Percentiles rank a stretch among this genome's conserved stretches.
phyloP scores from a whole-genome alignment of 192 early-diverging fungal genomes.

The Chytriomyces hyalinus region DNA sequence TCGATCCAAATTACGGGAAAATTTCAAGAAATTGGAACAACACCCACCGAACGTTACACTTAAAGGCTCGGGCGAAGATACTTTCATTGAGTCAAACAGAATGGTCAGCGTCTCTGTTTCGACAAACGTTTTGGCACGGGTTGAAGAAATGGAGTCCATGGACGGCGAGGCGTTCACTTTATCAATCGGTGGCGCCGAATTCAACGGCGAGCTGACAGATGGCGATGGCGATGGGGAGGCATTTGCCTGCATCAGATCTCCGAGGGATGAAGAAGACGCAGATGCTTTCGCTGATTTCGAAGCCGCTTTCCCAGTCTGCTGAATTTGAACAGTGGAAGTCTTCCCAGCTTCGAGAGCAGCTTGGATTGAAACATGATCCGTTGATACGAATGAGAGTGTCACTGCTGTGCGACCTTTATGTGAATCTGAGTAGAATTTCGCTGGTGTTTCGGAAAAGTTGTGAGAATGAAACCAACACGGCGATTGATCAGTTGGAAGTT shows the following conservation, averaged over 20 bases:
- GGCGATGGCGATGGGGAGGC: background rate
- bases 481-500: constrained; percentile 5
- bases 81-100: background rate
- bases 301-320: background rate
- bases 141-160: background rate
- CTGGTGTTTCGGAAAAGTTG: background rate
- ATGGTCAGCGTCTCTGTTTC: background rate
- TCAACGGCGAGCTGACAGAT: background rate
- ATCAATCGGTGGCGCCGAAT: background rate
- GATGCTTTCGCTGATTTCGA: background rate
- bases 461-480: too few relatives aligned
- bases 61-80: background rate
- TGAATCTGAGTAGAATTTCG: background rate
- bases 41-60: background rate
- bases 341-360: background rate
- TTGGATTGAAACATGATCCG: background rate
- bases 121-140: background rate
- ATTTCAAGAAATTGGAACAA: background rate
- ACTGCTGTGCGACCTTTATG: background rate
- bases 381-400: constrained; percentile 2
- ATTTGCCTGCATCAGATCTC: background rate
- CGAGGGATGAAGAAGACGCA: background rate
- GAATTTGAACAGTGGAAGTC: background rate
- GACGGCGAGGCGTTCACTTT: background rate
- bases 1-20: too few relatives aligned